phyloP scores from a whole-genome alignment of 805 yeast species.

The Candida anglica region DNA sequence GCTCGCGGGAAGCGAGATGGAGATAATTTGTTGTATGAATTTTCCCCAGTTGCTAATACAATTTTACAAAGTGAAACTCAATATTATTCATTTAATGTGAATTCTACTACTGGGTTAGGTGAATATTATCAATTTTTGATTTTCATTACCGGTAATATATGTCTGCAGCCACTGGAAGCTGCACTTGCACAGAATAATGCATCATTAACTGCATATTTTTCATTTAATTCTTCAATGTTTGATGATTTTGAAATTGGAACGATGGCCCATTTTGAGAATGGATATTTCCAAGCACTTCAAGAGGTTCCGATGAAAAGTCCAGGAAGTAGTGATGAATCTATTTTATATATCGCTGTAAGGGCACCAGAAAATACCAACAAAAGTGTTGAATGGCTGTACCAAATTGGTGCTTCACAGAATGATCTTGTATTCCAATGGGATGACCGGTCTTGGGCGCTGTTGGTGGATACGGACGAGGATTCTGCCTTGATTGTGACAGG shows the following conservation, averaged over 20 bases:
- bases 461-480: constrained; percentile 68
- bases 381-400: constrained; percentile 52
- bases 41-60: neutral
- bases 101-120: constrained; percentile 42
- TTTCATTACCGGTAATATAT: constrained; percentile 50
- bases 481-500: constrained; percentile 67
- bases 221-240: constrained; percentile 34
- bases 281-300: constrained; percentile 38
- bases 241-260: constrained; percentile 14
- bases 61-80: constrained; percentile 37
- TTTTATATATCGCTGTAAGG: constrained; percentile 34
- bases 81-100: constrained; percentile 40
- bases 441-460: constrained; percentile 45
- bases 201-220: constrained; percentile 32
- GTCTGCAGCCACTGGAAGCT: constrained; percentile 30
- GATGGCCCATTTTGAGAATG: constrained; percentile 26
- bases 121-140: constrained; percentile 44
- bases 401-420: constrained; percentile 61
- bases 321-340: constrained; percentile 8
- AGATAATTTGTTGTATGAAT: too few relatives aligned
- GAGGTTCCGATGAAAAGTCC: constrained; percentile 21
- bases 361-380: constrained; percentile 37
- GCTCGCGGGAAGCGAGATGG: too few relatives aligned
- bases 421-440: constrained; percentile 72
- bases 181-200: constrained; percentile 14